Conservation (phyloP, 768 basidiomycete species). For the Boletus patriciae region DNA sequence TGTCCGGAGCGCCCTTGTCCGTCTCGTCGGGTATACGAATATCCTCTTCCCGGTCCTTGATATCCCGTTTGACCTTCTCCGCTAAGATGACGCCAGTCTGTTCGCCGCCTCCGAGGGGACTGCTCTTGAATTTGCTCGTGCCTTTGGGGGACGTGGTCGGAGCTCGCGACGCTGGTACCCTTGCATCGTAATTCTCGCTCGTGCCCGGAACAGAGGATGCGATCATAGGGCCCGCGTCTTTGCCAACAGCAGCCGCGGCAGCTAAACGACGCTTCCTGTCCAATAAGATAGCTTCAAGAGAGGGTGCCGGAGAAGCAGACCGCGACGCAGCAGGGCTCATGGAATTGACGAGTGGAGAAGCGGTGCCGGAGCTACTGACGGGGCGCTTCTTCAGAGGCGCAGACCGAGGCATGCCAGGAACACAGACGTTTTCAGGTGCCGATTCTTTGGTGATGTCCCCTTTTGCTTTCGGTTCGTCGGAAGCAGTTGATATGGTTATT, state of each 20-base stretch:
- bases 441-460: neutral
- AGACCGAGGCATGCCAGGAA: neutral
- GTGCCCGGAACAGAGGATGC: constrained; percentile 4
- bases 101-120: constrained; percentile 54
- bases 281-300: constrained; percentile 65
- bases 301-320: constrained; percentile 50
- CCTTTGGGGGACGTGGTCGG: constrained; percentile 41
- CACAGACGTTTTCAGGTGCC: neutral
- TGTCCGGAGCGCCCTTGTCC: constrained; percentile 37
- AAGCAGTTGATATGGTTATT: neutral
- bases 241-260: constrained; percentile 23
- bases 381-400: constrained; percentile 16
- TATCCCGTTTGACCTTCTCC: constrained; percentile 45
- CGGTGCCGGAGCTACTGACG: constrained; percentile 13
- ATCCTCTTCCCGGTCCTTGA: constrained; percentile 21
- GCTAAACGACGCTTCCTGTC: constrained; percentile 61
- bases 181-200: constrained; percentile 21
- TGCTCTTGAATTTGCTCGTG: constrained; percentile 68
- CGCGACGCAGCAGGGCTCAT: constrained; percentile 26
- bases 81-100: constrained; percentile 47
- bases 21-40: constrained; percentile 37
- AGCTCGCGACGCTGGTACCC: constrained; percentile 10
- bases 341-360: constrained; percentile 15
- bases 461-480: constrained; percentile 5
- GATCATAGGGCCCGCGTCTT: constrained; percentile 9